Base-by-base conservation (phyloP, 2,329 filamentous ascomycete genomes). In the Thelonectria olida region DNA sequence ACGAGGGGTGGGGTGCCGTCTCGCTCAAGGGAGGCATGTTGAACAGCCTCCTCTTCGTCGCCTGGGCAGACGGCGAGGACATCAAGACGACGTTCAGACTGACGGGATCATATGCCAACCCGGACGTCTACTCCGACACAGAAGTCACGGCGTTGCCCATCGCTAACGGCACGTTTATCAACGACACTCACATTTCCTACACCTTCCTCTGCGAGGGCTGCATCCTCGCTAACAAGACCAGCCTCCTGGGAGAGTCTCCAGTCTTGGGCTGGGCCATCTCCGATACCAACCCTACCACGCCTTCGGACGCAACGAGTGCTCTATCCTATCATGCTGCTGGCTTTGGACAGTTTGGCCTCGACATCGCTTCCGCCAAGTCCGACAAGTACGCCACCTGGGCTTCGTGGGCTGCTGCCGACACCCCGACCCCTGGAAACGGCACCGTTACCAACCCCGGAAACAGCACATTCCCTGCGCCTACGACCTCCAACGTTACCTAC, bases 161-260 rank as follows among this genome's bases (percentile, higher is more conserved):
- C 62, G 73, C 81, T 22, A 81, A 82, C 20, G 83, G 83, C 23
- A 84, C 82, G 1, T 84, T 81, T 22, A 72, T 84, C 59, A 86
- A 85, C 75, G 75, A 73, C 62, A 85, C 84, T 1, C 81, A 85
- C 64, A 81, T 80, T 69, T 81, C 81, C 2, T 84, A 82, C 64
- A 86, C 84, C 1, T 86, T 85, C 72, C 77, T 86, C 36, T 87
- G 84, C 67, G 72, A 76, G 45, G 75, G 76, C 10, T 84, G 81
- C 57, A 73, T 81, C 57, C 71, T 73, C 17, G 71, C 72, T 5
- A 76, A 78, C 55, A 65, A 70, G 12, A 75, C 75, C 0, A 72
- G 68, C 13, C 69, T 79, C 48, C 67, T 73, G 17, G 66, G 55
- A 4, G 66, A 70, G 36, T 63, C 56, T 1, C 69, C 69, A 2